Percentiles rank a stretch among this genome's conserved stretches.
Conservation (phyloP, 352 stramenopile genomes). For the Blastocystis sp. region DNA sequence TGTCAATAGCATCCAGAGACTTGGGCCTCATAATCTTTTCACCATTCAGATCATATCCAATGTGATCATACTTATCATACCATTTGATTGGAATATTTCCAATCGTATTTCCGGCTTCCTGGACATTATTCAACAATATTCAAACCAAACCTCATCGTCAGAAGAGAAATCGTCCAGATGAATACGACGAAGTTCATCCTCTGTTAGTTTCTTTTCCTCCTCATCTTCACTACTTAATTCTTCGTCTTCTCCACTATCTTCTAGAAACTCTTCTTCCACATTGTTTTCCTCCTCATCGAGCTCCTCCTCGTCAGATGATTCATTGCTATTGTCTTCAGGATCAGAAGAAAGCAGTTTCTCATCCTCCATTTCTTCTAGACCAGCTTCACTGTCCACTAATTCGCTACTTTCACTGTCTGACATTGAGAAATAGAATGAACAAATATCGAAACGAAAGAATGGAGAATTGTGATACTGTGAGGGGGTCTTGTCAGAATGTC, state of each 20-base stretch:
- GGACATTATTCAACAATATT: slow-evolving; percentile 67
- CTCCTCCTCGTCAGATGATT: background rate
- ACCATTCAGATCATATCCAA: slow-evolving; percentile 93
- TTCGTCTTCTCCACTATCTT: slow-evolving; percentile 68
- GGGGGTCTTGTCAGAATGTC: too few species aligned
- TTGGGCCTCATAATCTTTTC: slow-evolving; percentile 88
- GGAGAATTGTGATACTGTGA: background rate
- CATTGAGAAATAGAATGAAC: background rate
- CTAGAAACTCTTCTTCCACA: slow-evolving; percentile 69
- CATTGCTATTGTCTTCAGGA: background rate
- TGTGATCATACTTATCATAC: slow-evolving; percentile 99
- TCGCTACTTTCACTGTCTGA: slow-evolving; percentile 61
- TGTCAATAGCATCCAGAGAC: slow-evolving; percentile 78
- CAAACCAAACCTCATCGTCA: slow-evolving; percentile 79
- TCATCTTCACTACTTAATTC: slow-evolving; percentile 71
- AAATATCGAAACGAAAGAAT: background rate
- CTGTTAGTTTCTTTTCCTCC: slow-evolving; percentile 72
- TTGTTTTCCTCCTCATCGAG: slow-evolving; percentile 68
- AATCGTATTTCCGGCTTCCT: slow-evolving; percentile 88
- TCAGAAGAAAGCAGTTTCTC: background rate
- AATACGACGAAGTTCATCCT: slow-evolving; percentile 71
- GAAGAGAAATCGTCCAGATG: slow-evolving; percentile 96
- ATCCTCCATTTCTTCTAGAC: slow-evolving; percentile 12
- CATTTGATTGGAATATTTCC: slow-evolving; percentile 94
- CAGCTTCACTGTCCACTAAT: slow-evolving; percentile 58